Evolutionary conservation across 106 monocot genomes (phyloP).

Genomic region (Allium fistulosum): DNA sequence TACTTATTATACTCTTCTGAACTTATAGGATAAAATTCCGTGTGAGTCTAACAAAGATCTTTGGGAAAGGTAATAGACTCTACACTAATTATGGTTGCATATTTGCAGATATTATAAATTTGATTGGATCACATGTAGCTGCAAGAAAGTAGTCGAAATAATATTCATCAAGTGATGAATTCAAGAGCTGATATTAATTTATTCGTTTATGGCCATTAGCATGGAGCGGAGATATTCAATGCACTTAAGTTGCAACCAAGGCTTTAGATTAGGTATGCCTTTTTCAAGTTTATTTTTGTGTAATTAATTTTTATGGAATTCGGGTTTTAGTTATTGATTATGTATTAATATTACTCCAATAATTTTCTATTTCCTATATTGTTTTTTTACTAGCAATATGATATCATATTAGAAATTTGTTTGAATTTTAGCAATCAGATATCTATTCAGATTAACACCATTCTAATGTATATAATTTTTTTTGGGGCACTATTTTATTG

Average conservation of each 20-base stretch:
- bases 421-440: no score
- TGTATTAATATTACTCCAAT: no score
- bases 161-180: slow-evolving; percentile 11
- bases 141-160: slow-evolving; percentile 15
- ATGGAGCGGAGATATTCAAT: slow-evolving; percentile 23
- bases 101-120: not conserved
- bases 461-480: no score
- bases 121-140: slow-evolving; percentile 8
- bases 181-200: slow-evolving; percentile 4
- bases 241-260: slow-evolving; percentile 22
- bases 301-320: no score
- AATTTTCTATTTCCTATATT: no score
- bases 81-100: not conserved
- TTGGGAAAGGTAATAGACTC: slow-evolving; percentile 12
- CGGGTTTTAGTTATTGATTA: no score
- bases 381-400: no score
- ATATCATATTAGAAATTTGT: no score
- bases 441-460: no score
- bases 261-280: slow-evolving; percentile 18
- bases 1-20: not conserved
- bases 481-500: no score
- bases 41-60: slow-evolving; percentile 25
- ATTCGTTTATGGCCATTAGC: slow-evolving; percentile 10
- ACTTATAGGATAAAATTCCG: slow-evolving; percentile 22
- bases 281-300: not conserved